Conservation (phyloP, 805 yeast species). For the Zygoascus tannicola region DNA sequence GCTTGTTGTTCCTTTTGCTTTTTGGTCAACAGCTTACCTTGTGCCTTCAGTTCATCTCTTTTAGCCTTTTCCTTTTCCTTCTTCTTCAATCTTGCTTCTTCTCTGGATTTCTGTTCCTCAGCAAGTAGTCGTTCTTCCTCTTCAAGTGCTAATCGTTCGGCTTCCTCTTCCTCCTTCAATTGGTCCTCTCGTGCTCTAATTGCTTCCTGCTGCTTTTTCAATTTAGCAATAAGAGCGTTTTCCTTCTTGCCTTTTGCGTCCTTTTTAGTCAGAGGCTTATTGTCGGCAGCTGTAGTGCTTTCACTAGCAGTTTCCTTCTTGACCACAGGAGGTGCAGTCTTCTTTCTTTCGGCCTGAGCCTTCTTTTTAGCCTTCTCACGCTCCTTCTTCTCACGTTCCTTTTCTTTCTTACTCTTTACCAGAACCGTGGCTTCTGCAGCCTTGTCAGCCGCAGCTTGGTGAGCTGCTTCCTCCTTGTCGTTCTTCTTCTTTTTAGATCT, state of each 20-base stretch:
- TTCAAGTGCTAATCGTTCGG: constrained; percentile 44
- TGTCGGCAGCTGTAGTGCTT: constrained; percentile 30
- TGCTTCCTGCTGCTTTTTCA: constrained; percentile 80
- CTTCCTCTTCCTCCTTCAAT: constrained; percentile 61
- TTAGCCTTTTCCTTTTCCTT: constrained; percentile 81
- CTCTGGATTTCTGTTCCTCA: constrained; percentile 55
- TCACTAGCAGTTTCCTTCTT: constrained; percentile 45
- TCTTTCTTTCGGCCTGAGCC: constrained; percentile 80
- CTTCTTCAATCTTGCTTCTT: constrained; percentile 49
- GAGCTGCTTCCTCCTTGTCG: constrained; percentile 55
- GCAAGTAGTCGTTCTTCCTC: constrained; percentile 43
- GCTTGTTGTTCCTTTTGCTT: constrained; percentile 92
- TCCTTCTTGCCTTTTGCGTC: constrained; percentile 64
- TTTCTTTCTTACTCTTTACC: constrained; percentile 87
- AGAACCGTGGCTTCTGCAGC: constrained; percentile 27
- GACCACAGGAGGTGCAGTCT: constrained; percentile 43
- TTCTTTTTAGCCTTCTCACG: constrained; percentile 73
- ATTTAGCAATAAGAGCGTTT: constrained; percentile 86
- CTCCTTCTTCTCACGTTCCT: constrained; percentile 78
- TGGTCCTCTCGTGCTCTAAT: constrained; percentile 86
- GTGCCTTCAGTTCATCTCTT: constrained; percentile 88
- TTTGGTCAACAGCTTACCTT: constrained; percentile 88
- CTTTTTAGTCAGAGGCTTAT: constrained; percentile 27
- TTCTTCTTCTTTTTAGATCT: constrained; percentile 71
- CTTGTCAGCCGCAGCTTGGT: constrained; percentile 33